Base-by-base conservation (phyloP, 495 filamentous ascomycete genomes). In the Bombardia bombarda region DNA sequence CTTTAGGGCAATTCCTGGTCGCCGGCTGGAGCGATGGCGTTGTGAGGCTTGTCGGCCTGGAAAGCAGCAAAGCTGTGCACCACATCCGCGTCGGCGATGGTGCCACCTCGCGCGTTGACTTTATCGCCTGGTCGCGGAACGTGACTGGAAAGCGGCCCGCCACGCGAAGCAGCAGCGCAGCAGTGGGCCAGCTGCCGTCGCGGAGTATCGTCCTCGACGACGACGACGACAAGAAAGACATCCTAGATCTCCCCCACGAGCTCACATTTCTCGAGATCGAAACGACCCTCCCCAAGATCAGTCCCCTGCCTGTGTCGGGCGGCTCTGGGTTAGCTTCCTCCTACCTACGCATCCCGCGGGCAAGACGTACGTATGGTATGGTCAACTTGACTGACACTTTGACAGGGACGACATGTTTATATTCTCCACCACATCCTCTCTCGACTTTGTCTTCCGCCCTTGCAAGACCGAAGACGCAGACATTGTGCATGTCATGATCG, bases 261-360 rank as follows among this genome's bases (percentile, higher is more conserved):
- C 69, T 95, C 24, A 80, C 82, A 6, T 73, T 84, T 44, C 57
- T 93, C 34, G 89, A 94, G 56, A 73, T 89, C 17, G 86, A 90
- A 45, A 78, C 66, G n/a, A 79, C 83, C 22, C 61, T 95, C 26
- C 89, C 89, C 1, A 90, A 84, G 57, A 66, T 93, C 41, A 86
- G 84, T 58, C 73, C 79, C 1, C 57, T 94, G 24, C 79, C 79
- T 10, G 59, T 61, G 23, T 65, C 79, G 4, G 79, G 79, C 31
- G 72, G 73, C 5, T 72, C 62, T 4, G 72, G 74, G 78, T 81
- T 60, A 56, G 77, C 61, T 10, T 1, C 17, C 13, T 9, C 4
- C n/a, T n/a, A n/a, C n/a, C n/a, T n/a, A n/a, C n/a, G n/a, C n/a
- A n/a, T n/a, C n/a, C n/a, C n/a, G n/a, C n/a, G n/a, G n/a, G n/a